A percentile compares a stretch with the other conserved stretches of the same genome.
phyloP scores from a whole-genome alignment of 2,329 filamentous ascomycete genomes.

The Claviceps cyperi region DNA sequence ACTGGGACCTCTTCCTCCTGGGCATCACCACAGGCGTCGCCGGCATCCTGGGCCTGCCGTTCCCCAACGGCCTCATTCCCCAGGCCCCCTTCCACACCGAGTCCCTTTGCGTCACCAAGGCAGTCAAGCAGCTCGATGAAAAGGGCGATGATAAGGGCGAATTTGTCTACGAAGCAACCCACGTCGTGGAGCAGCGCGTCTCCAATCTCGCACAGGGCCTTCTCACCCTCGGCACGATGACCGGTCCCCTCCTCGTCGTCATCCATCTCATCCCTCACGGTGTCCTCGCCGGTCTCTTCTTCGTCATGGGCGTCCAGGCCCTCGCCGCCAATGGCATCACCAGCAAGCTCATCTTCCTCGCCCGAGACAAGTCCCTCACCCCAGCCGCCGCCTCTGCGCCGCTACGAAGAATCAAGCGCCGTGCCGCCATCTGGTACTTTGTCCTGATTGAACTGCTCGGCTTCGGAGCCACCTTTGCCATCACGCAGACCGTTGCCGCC shows the following conservation, averaged over 20 bases:
- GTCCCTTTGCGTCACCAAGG: conserved; percentile 57
- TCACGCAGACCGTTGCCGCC: conserved; percentile 70
- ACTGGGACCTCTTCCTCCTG: conserved; percentile 74
- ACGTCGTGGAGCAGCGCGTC: conserved; percentile 64
- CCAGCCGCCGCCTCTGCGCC: conserved; percentile 34
- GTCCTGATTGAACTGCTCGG: conserved; percentile 53
- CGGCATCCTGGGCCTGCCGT: conserved; percentile 62
- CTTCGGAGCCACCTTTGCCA: conserved; percentile 67
- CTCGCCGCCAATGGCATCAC: conserved; percentile 67
- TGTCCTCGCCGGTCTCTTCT: conserved; percentile 69
- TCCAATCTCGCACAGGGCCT: conserved; percentile 69
- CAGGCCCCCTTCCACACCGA: conserved; percentile 74
- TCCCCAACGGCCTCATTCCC: conserved; percentile 71
- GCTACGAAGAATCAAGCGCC: conserved; percentile 45
- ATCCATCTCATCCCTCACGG: conserved; percentile 67
- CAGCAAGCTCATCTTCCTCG: conserved; percentile 55
- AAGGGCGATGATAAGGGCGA: conserved; percentile 41
- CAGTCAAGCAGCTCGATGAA: conserved; percentile 37
- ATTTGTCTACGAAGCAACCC: conserved; percentile 34
- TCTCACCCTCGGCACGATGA: conserved; percentile 66
- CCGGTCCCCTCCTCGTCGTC: conserved; percentile 56
- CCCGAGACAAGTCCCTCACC: conserved; percentile 49
- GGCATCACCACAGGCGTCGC: conserved; percentile 64
- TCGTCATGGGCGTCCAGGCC: conserved; percentile 71
- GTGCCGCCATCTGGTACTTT: conserved; percentile 55